Base-by-base conservation (phyloP, 768 basidiomycete species). In the Amanita exitialis region DNA sequence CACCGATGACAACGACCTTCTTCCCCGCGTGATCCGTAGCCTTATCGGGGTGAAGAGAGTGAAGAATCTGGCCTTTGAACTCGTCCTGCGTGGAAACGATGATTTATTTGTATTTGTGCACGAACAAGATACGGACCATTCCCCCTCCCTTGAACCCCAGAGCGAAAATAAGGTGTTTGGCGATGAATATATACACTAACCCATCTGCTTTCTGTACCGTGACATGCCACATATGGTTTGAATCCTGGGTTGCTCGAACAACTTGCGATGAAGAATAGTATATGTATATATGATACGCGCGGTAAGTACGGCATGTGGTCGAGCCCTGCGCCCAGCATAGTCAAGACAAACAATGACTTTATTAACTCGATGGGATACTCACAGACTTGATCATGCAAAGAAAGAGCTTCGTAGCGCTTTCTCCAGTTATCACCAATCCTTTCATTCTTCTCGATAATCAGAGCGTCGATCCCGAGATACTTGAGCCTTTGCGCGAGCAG, bases 371-470 rank as follows among this genome's bases (percentile, higher is more conserved):
- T 10, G 32, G 51, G 9, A 58, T 27, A 72, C 80, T 69, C 58
- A 81, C 82, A 83, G 52, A 83, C 78, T 20, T 79, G 74, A 61
- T 82, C 79, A 58, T 87, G 83, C 25, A 86, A 63, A 44, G 79
- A 82, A 35, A 86, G 64, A 8, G 80, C 74, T 49, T 83, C 76
- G 60, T 88, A 87, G 34, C 86, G 69, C 34, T 73, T 68, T 52
- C 83, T 67, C 84, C 83, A 86, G 45, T 75, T 76, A 58, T 85
- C 76, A 0, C 85, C 83, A 21, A 85, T 72, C 16, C 76, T 64
- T 9, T 60, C 53, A 46, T 80, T 74, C 62, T 74, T 79, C 61
- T 91, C 88, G 43, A 90, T 67, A 12, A 89, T 81, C 8, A 90
- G 64, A 1, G 73, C 66, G 1, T 68, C 57, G 10, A 89, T 64